phyloP scores from a whole-genome alignment of 1,284 basidiomycete species.

The Kwoniella shivajii region DNA sequence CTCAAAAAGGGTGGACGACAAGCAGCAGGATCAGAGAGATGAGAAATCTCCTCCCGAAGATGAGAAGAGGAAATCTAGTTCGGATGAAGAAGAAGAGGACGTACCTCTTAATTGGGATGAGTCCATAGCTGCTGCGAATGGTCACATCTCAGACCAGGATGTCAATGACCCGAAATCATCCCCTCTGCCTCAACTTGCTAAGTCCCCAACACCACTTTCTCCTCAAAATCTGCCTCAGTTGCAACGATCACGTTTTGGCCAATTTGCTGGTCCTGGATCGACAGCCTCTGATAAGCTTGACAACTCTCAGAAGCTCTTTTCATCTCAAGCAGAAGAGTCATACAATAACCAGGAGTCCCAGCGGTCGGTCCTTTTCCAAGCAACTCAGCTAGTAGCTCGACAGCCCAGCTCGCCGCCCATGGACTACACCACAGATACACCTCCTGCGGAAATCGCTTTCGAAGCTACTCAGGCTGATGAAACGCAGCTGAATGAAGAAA shows the following conservation, averaged over 20 bases:
- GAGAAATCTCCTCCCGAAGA: not conserved
- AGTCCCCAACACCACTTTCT: not conserved
- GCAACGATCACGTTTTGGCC: not conserved
- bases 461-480: slow-evolving; percentile 10
- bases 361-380: slow-evolving; percentile 9
- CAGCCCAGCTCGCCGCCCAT: not conserved
- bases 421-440: too few species aligned
- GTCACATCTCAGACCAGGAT: not conserved
- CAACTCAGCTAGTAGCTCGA: slow-evolving; percentile 13
- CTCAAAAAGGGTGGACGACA: too few species aligned
- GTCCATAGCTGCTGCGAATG: not conserved
- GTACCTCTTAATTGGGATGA: not conserved
- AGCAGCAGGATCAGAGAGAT: too few species aligned
- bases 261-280: not conserved
- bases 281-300: not conserved
- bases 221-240: not conserved
- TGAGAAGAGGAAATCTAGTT: too few species aligned
- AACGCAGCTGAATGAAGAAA: not conserved
- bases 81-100: too few species aligned
- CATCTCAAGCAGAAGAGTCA: slow-evolving; percentile 3
- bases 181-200: not conserved
- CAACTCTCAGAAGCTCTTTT: slow-evolving; percentile 3
- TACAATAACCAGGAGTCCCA: not conserved
- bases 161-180: not conserved
- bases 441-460: not conserved